Evolutionary conservation across 345 rosid species (phyloP).

Genomic region (Rhizophora mangle): DNA sequence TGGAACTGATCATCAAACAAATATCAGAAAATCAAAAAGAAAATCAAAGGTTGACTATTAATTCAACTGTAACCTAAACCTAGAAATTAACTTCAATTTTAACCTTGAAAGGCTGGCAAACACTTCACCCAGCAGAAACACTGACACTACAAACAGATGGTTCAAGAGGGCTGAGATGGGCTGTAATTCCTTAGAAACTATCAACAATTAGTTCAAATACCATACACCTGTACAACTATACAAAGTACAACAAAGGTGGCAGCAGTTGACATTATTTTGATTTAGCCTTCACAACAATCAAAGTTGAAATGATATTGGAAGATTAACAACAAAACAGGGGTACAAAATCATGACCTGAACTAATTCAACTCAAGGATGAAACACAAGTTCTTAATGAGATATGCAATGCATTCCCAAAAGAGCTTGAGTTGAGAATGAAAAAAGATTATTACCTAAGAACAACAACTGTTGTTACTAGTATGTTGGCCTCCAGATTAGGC

Average conservation of each 20-base stretch:
- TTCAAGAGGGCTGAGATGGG: background rate
- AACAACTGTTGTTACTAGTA: conserved; percentile 62
- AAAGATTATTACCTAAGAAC: conserved; percentile 52
- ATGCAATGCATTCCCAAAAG: too few species aligned
- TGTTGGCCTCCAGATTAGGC: conserved; percentile 58
- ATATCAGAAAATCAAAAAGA: conserved; percentile 21
- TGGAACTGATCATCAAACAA: conserved; percentile 40
- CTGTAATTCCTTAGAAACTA: background rate
- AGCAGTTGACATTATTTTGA: background rate
- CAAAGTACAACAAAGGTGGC: background rate
- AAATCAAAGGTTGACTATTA: background rate
- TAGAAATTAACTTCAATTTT: background rate
- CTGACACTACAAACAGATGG: background rate
- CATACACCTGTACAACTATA: background rate
- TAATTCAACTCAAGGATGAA: conserved; percentile 1
- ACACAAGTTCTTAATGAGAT: background rate
- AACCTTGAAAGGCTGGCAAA: background rate
- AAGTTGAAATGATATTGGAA: too few species aligned
- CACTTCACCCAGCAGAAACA: background rate
- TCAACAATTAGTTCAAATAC: background rate
- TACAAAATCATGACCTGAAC: background rate
- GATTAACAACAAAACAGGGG: background rate
- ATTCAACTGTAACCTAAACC: conserved; percentile 9
- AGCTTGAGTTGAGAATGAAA: background rate
- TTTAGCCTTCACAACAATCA: too few species aligned